Evolutionary conservation across 441 rosid species (phyloP), one percentile per base, ranked within the genome.

Genomic region (Viola pubescens): DNA sequence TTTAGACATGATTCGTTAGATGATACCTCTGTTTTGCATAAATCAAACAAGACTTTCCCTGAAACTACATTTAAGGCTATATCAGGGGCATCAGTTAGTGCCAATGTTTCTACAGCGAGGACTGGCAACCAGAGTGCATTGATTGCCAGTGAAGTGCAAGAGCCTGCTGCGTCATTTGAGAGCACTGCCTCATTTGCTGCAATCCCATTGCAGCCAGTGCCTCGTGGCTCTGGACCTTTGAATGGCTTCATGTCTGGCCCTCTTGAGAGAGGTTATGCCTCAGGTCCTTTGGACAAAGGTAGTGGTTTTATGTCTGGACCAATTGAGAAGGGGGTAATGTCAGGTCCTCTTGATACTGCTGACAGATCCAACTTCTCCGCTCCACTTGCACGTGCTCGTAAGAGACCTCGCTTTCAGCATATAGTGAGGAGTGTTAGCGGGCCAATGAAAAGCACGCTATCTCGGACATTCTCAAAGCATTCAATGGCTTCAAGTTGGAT

Each of bases 81-180:
- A 70, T 91, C 98, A 0, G 98, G 98, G 68, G 98, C 98, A 34
- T 91, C 98, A 0, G 98, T 91, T 55, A 91, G 98, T 72, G 96
- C 98, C 52, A 88, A 88, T 79, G 96, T 88, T 48, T 88, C 95
- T 51, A 91, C 98, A 4, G 95, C 95, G 70, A 80, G 98, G 80
- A 88, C 94, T 34, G 86, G 88, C 61, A 85, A 83, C 69, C 94
- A 80, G 68, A 86, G 70, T 81, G 87, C 90, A 63, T 74, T 85
- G 68, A 78, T 76, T 60, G 72, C 88, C 9, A 79, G 77, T 64
- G 98, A 91, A 5, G 79, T 72, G 60, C 85, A 74, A 72, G 98
- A 86, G 81, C 96, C 88, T 61, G 95, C 95, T 59, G 95, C 98
- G 55, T 81, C 98, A 37, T 91, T 91, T 60, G 88, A 88, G 87